These are phyloP conservation scores for Termitomyces sp. DNA, from an alignment of 1,284 basidiomycete genomes.

Conservation along the genomic window DNA sequence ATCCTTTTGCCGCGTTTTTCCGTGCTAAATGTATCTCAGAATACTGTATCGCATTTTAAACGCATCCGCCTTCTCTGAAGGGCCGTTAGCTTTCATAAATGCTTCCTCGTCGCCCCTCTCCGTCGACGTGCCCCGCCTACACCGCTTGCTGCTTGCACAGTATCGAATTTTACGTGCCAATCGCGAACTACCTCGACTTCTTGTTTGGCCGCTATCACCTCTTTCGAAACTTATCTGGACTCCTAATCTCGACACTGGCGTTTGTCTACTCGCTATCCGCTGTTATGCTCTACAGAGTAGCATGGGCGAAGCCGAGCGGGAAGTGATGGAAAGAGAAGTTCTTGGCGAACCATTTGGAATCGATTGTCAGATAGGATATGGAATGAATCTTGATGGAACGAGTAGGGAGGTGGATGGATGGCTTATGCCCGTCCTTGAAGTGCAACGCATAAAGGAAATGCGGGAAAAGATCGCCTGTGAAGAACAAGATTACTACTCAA, in stretches of 20 bases:
- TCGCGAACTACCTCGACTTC: constrained; percentile 53
- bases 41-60: constrained; percentile 46
- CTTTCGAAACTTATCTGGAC: constrained; percentile 55
- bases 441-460: constrained; percentile 50
- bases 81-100: constrained; percentile 48
- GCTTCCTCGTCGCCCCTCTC: constrained; percentile 23
- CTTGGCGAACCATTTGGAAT: constrained; percentile 52
- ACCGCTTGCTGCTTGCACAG: constrained; percentile 71
- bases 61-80: constrained; percentile 40
- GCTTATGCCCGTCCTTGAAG: constrained; percentile 70
- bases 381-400: constrained; percentile 15
- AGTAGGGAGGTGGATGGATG: constrained; percentile 60
- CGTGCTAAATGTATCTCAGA: constrained; percentile 26
- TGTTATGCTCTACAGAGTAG: constrained; percentile 72
- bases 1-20: constrained; percentile 5
- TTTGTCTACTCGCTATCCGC: constrained; percentile 68
- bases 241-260: constrained; percentile 47
- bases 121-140: constrained; percentile 44
- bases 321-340: constrained; percentile 54
- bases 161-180: constrained; percentile 76
- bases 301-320: constrained; percentile 73
- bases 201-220: constrained; percentile 63
- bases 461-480: constrained; percentile 43
- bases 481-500: constrained; percentile 42
- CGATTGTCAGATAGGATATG: constrained; percentile 52